Base-by-base conservation (phyloP, 2,329 filamentous ascomycete species). In the Cladosporium sp. region DNA sequence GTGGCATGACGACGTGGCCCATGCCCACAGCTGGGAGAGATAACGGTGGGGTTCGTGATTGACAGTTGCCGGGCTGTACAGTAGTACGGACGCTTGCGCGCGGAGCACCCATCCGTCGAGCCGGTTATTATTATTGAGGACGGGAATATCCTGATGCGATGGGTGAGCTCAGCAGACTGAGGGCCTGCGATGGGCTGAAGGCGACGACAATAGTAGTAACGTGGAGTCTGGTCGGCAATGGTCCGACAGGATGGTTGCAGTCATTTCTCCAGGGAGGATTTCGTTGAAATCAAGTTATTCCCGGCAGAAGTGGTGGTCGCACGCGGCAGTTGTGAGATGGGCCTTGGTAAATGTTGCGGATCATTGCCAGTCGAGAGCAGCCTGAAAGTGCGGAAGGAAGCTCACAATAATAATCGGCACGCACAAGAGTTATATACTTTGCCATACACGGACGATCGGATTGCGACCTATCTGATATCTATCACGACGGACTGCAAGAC, bases 391-490 rank as follows among this genome's bases (percentile, higher is more conserved):
- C 51, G n/a, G n/a, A 35, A 47, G 22, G 45, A 17, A 37, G 24
- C 40, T 9, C 19, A 13, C 52, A 55, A 9, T 32, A 55, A 9
- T 32, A 32, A 15, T 10, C 20, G 32, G 52, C 28, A 47, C n/a
- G 20, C n/a, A 45, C 28, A 24, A 55, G 39, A 45, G 25, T 28
- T 55, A 45, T 55, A 55, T 55, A 55, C 24, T 6, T 28, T 19
- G 2, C 12, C 36, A 4, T 24, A n/a, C 37, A 25, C 24, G 52
- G 24, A 20, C 36, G 32, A 20, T 47, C 22, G 51, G 36, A 28
- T 55, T 40, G 36, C 52, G 40, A 55, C 52, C 39, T 55, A 55
- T 55, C 52, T 55, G 24, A 36, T 55, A 55, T 55, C 52, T 55
- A 45, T 37, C 52, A 55, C 52, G 39, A 35, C 39, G 47, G 28